Evolutionary conservation across 78 protist species (phyloP).

Genomic region (Cyanophora paradoxa): DNA sequence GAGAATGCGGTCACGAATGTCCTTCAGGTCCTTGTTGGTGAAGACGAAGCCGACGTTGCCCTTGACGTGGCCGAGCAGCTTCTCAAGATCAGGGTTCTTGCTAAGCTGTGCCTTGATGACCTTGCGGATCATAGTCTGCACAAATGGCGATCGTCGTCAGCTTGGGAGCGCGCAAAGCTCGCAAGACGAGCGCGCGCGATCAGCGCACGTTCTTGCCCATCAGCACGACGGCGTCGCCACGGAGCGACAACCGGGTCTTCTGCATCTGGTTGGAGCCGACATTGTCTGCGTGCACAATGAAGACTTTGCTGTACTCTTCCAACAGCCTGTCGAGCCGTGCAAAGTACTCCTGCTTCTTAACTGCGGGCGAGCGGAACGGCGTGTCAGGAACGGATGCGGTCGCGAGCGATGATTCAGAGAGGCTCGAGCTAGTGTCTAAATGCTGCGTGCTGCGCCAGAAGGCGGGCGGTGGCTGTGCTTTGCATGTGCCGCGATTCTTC

Average conservation of each 20-base stretch:
- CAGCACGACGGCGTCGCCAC: conserved; percentile 88
- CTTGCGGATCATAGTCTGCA: conserved; percentile 75
- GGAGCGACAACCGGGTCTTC: conserved; percentile 80
- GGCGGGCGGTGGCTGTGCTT: too few relatives aligned
- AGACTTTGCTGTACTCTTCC: conserved; percentile 33
- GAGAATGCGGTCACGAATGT: conserved; percentile 48
- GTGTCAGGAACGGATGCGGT: too few relatives aligned
- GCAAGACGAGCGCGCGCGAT: not conserved
- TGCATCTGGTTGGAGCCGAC: conserved; percentile 95
- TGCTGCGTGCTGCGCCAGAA: too few relatives aligned
- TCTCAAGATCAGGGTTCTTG: conserved; percentile 46
- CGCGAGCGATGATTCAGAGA: too few relatives aligned
- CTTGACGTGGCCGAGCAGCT: conserved; percentile 55
- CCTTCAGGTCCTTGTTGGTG: conserved; percentile 78
- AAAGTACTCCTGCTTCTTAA: conserved; percentile 35
- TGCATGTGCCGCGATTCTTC: too few relatives aligned
- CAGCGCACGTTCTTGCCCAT: conserved; percentile 90
- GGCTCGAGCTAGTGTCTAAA: too few relatives aligned
- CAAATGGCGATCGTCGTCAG: not conserved
- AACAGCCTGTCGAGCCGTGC: conserved; percentile 20
- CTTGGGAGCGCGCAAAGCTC: not conserved
- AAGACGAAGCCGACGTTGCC: conserved; percentile 94
- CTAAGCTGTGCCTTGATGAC: conserved; percentile 3
- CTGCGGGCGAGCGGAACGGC: too few relatives aligned
- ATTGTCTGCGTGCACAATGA: conserved; percentile 88